phyloP scores from a whole-genome alignment of 352 stramenopile genomes.

The Aphanomyces astaci region DNA sequence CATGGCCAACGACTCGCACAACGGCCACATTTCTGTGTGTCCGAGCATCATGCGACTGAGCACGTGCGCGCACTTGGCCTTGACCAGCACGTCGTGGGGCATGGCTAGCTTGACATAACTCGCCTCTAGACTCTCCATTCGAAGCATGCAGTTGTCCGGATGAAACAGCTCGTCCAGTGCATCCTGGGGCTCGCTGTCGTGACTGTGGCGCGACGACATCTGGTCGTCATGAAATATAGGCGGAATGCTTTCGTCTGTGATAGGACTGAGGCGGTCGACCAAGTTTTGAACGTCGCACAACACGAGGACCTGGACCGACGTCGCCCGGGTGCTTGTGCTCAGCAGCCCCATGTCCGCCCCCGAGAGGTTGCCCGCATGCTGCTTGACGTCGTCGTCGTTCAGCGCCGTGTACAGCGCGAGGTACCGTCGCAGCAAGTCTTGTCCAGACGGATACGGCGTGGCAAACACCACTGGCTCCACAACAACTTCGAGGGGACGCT shows the following conservation, averaged over 20 bases:
- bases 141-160: constrained; percentile 31
- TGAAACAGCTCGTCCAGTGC: constrained; percentile 48
- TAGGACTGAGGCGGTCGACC: constrained; percentile 64
- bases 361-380: no score
- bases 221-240: constrained; percentile 32
- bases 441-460: constrained; percentile 39
- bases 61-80: constrained; percentile 61
- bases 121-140: constrained; percentile 38
- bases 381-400: constrained; percentile 19
- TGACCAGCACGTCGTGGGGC: constrained; percentile 46
- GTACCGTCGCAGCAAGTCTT: constrained; percentile 73
- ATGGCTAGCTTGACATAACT: constrained; percentile 53
- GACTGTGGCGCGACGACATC: not conserved
- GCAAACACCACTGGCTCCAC: constrained; percentile 30
- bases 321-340: constrained; percentile 40
- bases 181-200: constrained; percentile 9
- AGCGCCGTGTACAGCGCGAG: constrained; percentile 37
- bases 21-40: constrained; percentile 33
- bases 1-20: constrained; percentile 61
- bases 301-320: constrained; percentile 57
- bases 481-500: constrained; percentile 51
- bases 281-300: constrained; percentile 75
- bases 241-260: constrained; percentile 55
- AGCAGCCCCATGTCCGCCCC: constrained; percentile 8
- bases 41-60: constrained; percentile 50